Evolutionary conservation across 2,329 filamentous ascomycete genomes (phyloP), one percentile per base, ranked within the genome.

Genomic region (Pseudogymnoascus sp.): DNA sequence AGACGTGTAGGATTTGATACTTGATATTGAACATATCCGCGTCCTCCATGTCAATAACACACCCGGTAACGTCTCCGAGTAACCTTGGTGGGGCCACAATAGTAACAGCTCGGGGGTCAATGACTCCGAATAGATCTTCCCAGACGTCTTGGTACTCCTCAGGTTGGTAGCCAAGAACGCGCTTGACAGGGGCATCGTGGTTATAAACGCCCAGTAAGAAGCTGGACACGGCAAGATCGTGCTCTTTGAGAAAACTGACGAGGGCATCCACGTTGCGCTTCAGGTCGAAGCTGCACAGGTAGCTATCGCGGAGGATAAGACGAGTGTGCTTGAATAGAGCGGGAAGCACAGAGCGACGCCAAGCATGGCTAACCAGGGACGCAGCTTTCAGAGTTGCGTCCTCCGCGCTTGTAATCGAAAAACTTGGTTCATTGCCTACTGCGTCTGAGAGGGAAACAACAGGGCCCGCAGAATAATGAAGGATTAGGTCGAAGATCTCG

Each of bases 1-100:
- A 30, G 30, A 84, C 70, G 59, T 78, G 76, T 6, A 90, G 70
- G 39, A 86, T 78, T 66, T 90, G 87, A 60, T 82, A 80, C 6
- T 79, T 79, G 64, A 84, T 83, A 61, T 84, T 78, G 66, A 89
- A 89, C 22, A 80, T 80, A 85, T 85, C 88, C 4, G 76, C 76
- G 67, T 88, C 83, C 8, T 77, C 77, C 38, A 83, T 75, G 58
- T 82, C 79, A 28, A 88, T 75, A 62, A 76, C 77, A 4, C 81
- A 81, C 16, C 82, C 81, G 4, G 87, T 74, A 57, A 90, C 75
- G 0, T 79, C 79, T 1, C 86, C 84, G 6, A 92, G 76, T 16
- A 84, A 81, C 3, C 79, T 76, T 0, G 87, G 85, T 6, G 86
- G 82, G 0, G 86, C 86, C 54, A 86, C 71, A 60, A 88, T 74